Evolutionary conservation across 345 rosid genomes (phyloP).

Genomic region (Pelargonium nanum): DNA sequence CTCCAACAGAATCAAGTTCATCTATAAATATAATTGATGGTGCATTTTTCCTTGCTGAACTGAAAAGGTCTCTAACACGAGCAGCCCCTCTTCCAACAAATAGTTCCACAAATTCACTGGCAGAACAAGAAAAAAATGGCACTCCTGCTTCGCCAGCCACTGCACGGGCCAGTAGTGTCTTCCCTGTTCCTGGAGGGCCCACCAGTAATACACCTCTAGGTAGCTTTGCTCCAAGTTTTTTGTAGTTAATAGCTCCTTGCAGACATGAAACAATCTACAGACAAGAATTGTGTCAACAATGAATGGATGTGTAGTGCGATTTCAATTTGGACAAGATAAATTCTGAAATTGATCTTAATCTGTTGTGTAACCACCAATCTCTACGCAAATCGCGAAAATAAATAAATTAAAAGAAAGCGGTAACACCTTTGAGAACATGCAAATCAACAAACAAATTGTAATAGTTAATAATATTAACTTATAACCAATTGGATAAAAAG

Average conservation of each 20-base stretch:
- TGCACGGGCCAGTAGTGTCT: slow-evolving; percentile 89
- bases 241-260: slow-evolving; percentile 79
- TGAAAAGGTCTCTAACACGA: slow-evolving; percentile 83
- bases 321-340: background rate
- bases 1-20: slow-evolving; percentile 98
- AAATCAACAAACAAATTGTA: background rate
- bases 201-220: slow-evolving; percentile 88
- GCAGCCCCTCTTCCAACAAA: slow-evolving; percentile 99
- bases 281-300: slow-evolving; percentile 13
- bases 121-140: slow-evolving; percentile 87
- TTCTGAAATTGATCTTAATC: background rate
- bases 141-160: slow-evolving; percentile 97
- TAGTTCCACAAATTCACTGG: slow-evolving; percentile 93
- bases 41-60: slow-evolving; percentile 62
- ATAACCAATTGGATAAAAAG: background rate
- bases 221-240: slow-evolving; percentile 74
- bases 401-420: background rate
- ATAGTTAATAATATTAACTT: background rate
- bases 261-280: slow-evolving; percentile 89
- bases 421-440: background rate
- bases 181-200: slow-evolving; percentile 98
- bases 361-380: background rate
- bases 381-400: background rate
- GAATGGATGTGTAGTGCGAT: background rate
- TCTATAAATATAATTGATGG: slow-evolving; percentile 90